Base-by-base conservation (phyloP, 345 rosid genomes). In the Gossypium bickii region DNA sequence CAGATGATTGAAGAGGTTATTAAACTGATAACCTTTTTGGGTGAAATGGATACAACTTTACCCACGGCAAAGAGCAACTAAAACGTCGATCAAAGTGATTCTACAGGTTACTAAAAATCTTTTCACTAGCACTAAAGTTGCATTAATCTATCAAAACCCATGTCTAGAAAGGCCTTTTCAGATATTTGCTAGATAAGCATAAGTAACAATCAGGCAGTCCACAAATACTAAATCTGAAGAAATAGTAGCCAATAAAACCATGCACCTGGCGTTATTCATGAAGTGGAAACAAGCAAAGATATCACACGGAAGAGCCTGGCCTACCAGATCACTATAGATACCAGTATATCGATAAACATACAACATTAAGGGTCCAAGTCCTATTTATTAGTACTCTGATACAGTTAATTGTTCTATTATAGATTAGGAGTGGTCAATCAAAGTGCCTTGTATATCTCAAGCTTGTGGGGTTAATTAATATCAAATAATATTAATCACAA, bases 261-360 rank as follows among this genome's bases (percentile, higher is more conserved):
- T 22, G 52, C 25, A 56, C 24, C 44, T 22, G 67, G 27, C 48
- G 20, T 41, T 71, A 16, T 48, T 67, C 64, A 61, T 73, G 78
- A 78, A 60, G 68, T 45, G 73, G 68, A 83, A 79, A 78, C 80
- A 72, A 72, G 73, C 58, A n/a, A 45, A 53, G 52, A 22, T 53
- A 44, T 20, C 78, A 69, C 25, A 57, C 20, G 58, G 52, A 65
- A 44, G 63, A 60, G 4, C 52, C 48, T 64, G 81, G 49, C 77
- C 78, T 76, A 72, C 79, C 80, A 63, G 47, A 44, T 49, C 69
- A 18, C 15, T 63, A 12, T n/a, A 63, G 71, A 52, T 38, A 49
- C 18, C 65, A 18, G 18, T 57, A 16, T n/a, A 64, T 70, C 63
- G 15, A 61, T 70, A 22, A 76, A 38, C 41, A 34, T 34, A 34